phyloP scores from a whole-genome alignment of 2,329 filamentous ascomycete species.

The Calonectria henricotiae region DNA sequence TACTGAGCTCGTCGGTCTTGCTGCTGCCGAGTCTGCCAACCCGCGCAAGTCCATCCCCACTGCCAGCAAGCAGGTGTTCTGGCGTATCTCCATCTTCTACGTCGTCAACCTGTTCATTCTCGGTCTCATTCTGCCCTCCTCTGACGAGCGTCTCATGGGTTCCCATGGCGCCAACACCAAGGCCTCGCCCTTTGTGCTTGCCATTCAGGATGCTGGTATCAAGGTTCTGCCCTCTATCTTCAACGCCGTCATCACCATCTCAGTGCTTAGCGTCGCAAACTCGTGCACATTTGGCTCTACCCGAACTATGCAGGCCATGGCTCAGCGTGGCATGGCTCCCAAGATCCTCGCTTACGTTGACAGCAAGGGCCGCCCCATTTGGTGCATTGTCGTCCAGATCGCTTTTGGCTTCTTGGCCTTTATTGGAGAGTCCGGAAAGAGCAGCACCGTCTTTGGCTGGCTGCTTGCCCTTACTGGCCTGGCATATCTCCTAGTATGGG shows the following conservation, averaged over 20 bases:
- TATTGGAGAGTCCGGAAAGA: conserved; percentile 62
- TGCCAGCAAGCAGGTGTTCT: conserved; percentile 82
- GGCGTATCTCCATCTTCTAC: conserved; percentile 66
- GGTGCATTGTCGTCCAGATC: conserved; percentile 62
- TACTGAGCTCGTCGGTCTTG: conserved; percentile 79
- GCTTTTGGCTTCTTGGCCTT: conserved; percentile 65
- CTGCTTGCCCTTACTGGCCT: conserved; percentile 75
- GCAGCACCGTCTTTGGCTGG: conserved; percentile 73
- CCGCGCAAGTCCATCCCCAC: conserved; percentile 80
- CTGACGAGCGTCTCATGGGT: conserved; percentile 59
- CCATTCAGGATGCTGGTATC: conserved; percentile 66
- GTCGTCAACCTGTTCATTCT: conserved; percentile 64
- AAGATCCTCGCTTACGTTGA: conserved; percentile 69
- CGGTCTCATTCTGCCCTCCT: conserved; percentile 62
- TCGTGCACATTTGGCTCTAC: conserved; percentile 69
- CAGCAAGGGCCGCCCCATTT: conserved; percentile 66
- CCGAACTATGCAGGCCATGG: conserved; percentile 68
- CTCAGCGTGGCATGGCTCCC: conserved; percentile 69
- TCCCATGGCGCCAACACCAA: conserved; percentile 35
- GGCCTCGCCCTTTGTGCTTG: conserved; percentile 67
- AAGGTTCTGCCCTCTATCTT: conserved; percentile 65
- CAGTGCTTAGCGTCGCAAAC: conserved; percentile 69
- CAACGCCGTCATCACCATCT: conserved; percentile 68
- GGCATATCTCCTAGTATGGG: conserved; percentile 76
- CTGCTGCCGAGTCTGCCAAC: conserved; percentile 77